Percentiles rank a stretch among this genome's conserved stretches.
Conservation (phyloP, 2,329 filamentous ascomycete genomes). For the Fusarium torreyae region DNA sequence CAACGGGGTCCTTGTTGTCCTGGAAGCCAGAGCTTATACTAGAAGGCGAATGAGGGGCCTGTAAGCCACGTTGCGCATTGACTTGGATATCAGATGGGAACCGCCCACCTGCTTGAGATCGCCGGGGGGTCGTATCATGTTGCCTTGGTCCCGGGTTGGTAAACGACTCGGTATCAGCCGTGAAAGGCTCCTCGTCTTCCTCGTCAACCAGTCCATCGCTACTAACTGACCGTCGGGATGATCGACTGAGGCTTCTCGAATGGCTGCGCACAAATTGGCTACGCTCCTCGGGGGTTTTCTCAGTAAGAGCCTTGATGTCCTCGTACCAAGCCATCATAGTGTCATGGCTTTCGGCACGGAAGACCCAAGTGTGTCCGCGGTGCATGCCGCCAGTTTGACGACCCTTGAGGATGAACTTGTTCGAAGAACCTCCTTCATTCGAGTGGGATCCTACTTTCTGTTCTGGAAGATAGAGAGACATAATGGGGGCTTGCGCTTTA, state of each 20-base stretch:
- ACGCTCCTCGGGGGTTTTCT: slow-evolving; percentile 89
- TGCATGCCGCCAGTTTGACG: slow-evolving; percentile 95
- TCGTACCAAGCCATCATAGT: slow-evolving; percentile 98
- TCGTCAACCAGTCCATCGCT: slow-evolving; percentile 86
- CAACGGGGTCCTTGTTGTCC: slow-evolving; percentile 68
- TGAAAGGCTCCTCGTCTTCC: slow-evolving; percentile 76
- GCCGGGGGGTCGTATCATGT: slow-evolving; percentile 69
- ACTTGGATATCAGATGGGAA: slow-evolving; percentile 96
- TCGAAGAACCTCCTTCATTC: slow-evolving; percentile 83
- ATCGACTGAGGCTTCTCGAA: slow-evolving; percentile 81
- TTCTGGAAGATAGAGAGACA: slow-evolving; percentile 95
- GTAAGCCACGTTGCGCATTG: slow-evolving; percentile 82
- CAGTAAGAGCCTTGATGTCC: slow-evolving; percentile 90
- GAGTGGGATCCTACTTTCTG: slow-evolving; percentile 97
- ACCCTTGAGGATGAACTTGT: slow-evolving; percentile 98
- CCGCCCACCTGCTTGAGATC: slow-evolving; percentile 92
- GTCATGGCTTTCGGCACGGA: slow-evolving; percentile 82
- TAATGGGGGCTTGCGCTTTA: slow-evolving; percentile 89
- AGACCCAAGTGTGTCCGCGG: slow-evolving; percentile 81
- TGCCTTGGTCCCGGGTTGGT: slow-evolving; percentile 64
- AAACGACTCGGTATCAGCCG: slow-evolving; percentile 64
- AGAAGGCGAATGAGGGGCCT: slow-evolving; percentile 83
- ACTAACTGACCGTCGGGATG: slow-evolving; percentile 73
- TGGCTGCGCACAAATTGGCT: slow-evolving; percentile 89
- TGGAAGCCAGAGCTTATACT: slow-evolving; percentile 80